These are phyloP conservation scores for Citrus reticulata DNA, from an alignment of 345 rosid genomes.

Conservation along the genomic window DNA sequence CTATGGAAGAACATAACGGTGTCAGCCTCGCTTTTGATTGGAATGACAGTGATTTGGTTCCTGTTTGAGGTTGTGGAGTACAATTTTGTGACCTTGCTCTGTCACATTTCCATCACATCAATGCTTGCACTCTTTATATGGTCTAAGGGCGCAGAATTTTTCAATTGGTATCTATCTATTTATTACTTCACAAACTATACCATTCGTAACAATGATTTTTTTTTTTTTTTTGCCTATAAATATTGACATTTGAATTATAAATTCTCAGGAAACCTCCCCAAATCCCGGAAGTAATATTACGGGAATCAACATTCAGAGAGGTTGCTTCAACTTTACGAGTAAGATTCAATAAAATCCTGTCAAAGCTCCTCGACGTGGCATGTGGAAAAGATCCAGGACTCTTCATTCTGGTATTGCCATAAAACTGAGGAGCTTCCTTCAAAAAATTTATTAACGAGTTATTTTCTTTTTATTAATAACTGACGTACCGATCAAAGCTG, in stretches of 20 bases:
- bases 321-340: conserved; percentile 39
- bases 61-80: conserved; percentile 86
- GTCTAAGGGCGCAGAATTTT: conserved; percentile 47
- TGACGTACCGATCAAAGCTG: too few relatives aligned
- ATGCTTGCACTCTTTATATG: conserved; percentile 80
- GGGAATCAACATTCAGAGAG: conserved; percentile 41
- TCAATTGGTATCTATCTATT: conserved; percentile 43
- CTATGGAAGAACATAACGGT: conserved; percentile 63
- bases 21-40: conserved; percentile 50
- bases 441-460: background rate
- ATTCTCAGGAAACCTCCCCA: conserved; percentile 52
- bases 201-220: background rate
- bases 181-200: background rate
- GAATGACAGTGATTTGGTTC: conserved; percentile 66
- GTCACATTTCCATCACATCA: conserved; percentile 59
- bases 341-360: conserved; percentile 40
- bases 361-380: conserved; percentile 51
- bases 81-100: conserved; percentile 71
- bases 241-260: background rate
- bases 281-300: conserved; percentile 37
- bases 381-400: conserved; percentile 56
- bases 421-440: background rate
- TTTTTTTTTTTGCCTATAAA: too few relatives aligned
- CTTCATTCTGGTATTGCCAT: conserved; percentile 48
- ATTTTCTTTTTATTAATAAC: background rate